Conservation (phyloP, 2,329 filamentous ascomycete genomes). For the Pseudomassariella vexata region DNA sequence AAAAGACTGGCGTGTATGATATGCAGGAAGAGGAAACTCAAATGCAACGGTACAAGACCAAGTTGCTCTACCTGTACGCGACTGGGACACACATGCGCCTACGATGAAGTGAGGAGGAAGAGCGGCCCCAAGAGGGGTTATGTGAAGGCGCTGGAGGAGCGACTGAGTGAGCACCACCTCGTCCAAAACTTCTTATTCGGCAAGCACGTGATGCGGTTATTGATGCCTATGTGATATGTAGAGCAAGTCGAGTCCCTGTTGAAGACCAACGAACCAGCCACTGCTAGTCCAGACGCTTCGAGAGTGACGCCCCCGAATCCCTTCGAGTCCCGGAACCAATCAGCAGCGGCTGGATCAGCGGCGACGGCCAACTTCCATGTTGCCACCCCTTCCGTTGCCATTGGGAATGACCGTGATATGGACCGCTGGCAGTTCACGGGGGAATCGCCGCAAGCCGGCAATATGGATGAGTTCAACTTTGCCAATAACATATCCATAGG, state of each 20-base stretch:
- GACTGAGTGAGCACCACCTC: slow-evolving; percentile 63
- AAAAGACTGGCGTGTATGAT: slow-evolving; percentile 95
- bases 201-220: slow-evolving; percentile 1
- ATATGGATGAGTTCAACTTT: slow-evolving; percentile 55
- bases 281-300: slow-evolving; percentile 27
- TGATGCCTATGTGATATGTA: slow-evolving; percentile 28
- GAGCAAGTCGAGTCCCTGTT: slow-evolving; percentile 91
- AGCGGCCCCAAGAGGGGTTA: slow-evolving; percentile 92
- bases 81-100: slow-evolving; percentile 81
- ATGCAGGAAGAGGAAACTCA: slow-evolving; percentile 85
- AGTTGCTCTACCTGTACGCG: slow-evolving; percentile 84
- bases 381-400: slow-evolving; percentile 39
- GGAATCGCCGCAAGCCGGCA: slow-evolving; percentile 44
- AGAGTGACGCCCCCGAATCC: slow-evolving; percentile 27
- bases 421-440: slow-evolving; percentile 51
- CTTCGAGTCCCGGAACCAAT: slow-evolving; percentile 27
- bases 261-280: slow-evolving; percentile 64
- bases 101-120: slow-evolving; percentile 90
- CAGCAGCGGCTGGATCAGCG: slow-evolving; percentile 20
- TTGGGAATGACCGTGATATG: slow-evolving; percentile 40
- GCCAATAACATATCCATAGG: slow-evolving; percentile 41
- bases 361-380: slow-evolving; percentile 34
- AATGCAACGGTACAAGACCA: slow-evolving; percentile 79
- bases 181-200: not conserved
- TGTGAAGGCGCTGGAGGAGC: slow-evolving; percentile 87